phyloP scores from a whole-genome alignment of 345 rosid species.

The Heritiera littoralis region DNA sequence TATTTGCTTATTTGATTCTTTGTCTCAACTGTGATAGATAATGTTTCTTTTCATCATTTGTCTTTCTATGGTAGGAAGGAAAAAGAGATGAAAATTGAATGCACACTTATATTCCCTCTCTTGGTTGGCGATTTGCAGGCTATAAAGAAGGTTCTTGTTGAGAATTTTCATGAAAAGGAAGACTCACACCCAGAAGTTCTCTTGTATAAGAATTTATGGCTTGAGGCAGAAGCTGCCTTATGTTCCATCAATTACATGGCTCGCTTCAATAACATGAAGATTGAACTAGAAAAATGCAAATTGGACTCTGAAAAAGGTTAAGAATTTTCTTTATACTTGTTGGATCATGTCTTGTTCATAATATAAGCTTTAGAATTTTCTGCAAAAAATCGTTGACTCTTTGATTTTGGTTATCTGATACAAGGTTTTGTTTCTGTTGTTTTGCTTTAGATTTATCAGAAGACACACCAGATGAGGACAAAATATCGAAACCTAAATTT shows the following conservation, averaged over 20 bases:
- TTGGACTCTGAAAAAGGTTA: conserved; percentile 42
- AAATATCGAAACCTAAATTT: conserved; percentile 15
- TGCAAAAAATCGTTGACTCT: background rate
- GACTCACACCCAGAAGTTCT: conserved; percentile 56
- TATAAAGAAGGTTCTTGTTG: conserved; percentile 64
- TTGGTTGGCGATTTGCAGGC: conserved; percentile 50
- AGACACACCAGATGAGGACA: conserved; percentile 18
- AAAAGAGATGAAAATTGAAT: background rate
- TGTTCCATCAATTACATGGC: conserved; percentile 65
- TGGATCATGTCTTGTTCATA: conserved; percentile 9
- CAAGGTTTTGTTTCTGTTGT: background rate
- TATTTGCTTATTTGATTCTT: conserved; percentile 31
- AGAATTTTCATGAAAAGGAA: conserved; percentile 57
- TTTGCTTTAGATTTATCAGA: conserved; percentile 27
- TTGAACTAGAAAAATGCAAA: conserved; percentile 50
- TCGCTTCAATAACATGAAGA: conserved; percentile 63
- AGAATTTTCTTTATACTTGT: background rate
- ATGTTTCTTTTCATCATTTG: conserved; percentile 5
- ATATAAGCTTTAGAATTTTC: background rate
- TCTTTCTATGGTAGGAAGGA: background rate
- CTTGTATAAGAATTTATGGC: conserved; percentile 91
- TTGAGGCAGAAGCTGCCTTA: conserved; percentile 89
- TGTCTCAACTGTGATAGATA: background rate
- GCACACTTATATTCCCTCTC: background rate
- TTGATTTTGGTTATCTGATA: conserved; percentile 2